Conservation (phyloP, 2,329 filamentous ascomycete genomes). For the Cercospora citrullina region DNA sequence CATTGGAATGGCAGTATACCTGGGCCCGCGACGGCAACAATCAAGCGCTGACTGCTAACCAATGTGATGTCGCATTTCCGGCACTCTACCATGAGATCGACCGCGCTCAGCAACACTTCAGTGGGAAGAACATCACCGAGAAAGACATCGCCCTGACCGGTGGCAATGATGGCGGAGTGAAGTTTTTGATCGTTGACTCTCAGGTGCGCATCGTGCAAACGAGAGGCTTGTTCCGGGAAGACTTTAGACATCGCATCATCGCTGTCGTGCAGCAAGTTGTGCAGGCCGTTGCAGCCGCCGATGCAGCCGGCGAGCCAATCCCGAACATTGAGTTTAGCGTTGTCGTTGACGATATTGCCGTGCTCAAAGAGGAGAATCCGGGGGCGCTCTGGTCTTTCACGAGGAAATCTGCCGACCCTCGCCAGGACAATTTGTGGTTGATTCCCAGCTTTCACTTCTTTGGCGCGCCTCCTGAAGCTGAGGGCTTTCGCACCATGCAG, state of each 20-base stretch:
- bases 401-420: constrained; percentile 19
- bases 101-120: constrained; percentile 27
- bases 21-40: constrained; percentile 33
- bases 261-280: constrained; percentile 36
- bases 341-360: constrained; percentile 26
- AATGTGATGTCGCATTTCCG: constrained; percentile 38
- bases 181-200: constrained; percentile 24
- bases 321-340: constrained; percentile 27
- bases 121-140: constrained; percentile 11
- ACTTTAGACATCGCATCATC: constrained; percentile 30
- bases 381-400: constrained; percentile 22
- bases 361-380: constrained; percentile 14
- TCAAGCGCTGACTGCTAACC: constrained; percentile 32
- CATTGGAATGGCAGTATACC: constrained; percentile 24
- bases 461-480: constrained; percentile 23
- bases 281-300: constrained; percentile 24
- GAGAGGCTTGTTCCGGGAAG: constrained; percentile 26
- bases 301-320: constrained; percentile 23
- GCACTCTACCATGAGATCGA: constrained; percentile 37
- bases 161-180: constrained; percentile 42
- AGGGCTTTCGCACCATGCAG: constrained; percentile 26
- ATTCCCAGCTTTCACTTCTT: constrained; percentile 30
- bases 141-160: constrained; percentile 30
- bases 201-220: constrained; percentile 27
- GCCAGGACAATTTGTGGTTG: constrained; percentile 29